Evolutionary conservation across 1,139 yeast genomes (phyloP), one percentile per base, ranked within the genome.

Genomic region (Yamadazyma blattariae): DNA sequence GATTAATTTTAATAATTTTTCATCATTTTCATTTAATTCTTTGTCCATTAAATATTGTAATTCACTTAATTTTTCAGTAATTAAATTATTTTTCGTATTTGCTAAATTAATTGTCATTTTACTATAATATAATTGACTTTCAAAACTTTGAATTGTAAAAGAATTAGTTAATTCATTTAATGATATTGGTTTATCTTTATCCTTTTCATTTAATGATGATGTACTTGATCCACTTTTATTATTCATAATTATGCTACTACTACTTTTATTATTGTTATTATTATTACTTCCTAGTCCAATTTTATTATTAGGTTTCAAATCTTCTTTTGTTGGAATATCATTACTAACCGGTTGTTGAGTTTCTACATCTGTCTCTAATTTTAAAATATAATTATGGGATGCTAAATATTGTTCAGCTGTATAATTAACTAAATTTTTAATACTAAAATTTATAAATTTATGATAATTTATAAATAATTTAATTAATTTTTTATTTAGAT

Each of bases 401-500:
- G 64, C 65, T 38, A 80, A 59, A 64, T 80, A 80, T 50, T 86
- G 95, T 46, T 85, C 86, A 1, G 89, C 88, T 0, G 88, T 77
- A 40, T 78, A 72, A 12, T 89, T 85, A 24, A 78, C 77, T 44
- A 80, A 74, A 57, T 92, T 90, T 27, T 78, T 73, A 29, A 89
- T 67, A 9, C 52, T 42, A 37, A 70, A 66, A 46, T 83, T 82
- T 15, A 85, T 74, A 40, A 78, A 74, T 11, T 90, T 92, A 45
- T 83, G 86, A 57, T 85, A 82, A 27, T 77, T 74, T 12, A 88
- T 61, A 34, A 92, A 67, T 1, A 84, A 79, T 44, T 82, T 80
- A 48, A 86, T 83, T 44, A 92, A 79, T 50, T 80, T 79, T 46
- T 81, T 77, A 36, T 92, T 87, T 29, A 83, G 76, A 51, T 83